Evolutionary conservation across 495 filamentous ascomycete genomes (phyloP).

Genomic region (Aspergillus incahuasiensis): DNA sequence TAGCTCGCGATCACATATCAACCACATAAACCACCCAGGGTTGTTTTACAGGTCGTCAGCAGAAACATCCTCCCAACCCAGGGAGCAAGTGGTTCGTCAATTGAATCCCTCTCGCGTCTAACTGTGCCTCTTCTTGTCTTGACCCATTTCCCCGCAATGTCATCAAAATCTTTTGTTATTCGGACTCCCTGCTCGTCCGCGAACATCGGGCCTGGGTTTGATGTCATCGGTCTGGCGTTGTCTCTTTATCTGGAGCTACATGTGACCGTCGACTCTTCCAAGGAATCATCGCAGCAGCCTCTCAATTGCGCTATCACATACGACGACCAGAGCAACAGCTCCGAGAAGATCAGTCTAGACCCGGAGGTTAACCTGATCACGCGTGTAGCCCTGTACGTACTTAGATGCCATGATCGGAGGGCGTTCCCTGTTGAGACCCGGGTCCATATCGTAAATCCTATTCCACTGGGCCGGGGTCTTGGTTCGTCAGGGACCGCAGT

Average conservation of each 20-base stretch:
- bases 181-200: constrained; percentile 82
- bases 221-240: constrained; percentile 91
- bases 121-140: not conserved
- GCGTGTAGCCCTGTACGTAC: constrained; percentile 83
- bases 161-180: constrained; percentile 53
- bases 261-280: constrained; percentile 60
- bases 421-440: constrained; percentile 80
- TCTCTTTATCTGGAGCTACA: constrained; percentile 84
- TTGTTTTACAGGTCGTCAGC: no score
- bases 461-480: constrained; percentile 83
- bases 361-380: constrained; percentile 87
- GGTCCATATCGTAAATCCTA: constrained; percentile 88
- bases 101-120: not conserved
- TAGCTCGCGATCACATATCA: constrained; percentile 19
- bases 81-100: not conserved
- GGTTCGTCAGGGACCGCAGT: constrained; percentile 93
- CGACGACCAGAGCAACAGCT: constrained; percentile 72
- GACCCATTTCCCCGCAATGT: constrained; percentile 17
- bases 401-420: constrained; percentile 81
- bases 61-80: not conserved
- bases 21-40: no score
- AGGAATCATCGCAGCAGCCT: constrained; percentile 49
- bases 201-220: constrained; percentile 95
- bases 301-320: constrained; percentile 88
- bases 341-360: constrained; percentile 67